Percentiles rank a stretch among this genome's conserved stretches.
phyloP scores from a whole-genome alignment of 495 filamentous ascomycete genomes.

The Penicillium robsamsonii region DNA sequence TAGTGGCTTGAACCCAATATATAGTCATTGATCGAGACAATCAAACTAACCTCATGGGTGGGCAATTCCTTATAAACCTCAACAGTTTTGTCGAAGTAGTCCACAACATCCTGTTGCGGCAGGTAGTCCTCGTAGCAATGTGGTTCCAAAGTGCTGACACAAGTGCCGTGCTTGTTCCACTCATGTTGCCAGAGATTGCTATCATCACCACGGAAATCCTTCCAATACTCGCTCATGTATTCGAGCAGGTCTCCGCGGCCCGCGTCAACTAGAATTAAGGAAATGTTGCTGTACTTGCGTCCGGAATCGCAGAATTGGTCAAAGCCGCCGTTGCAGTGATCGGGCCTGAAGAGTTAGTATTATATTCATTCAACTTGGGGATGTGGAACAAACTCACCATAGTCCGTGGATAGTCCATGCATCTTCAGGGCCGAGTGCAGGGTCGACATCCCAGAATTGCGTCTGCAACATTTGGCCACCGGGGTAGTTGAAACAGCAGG shows the following conservation, averaged over 20 bases:
- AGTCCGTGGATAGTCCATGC: conserved; percentile 90
- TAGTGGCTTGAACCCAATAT: conserved; percentile 1
- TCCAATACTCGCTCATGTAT: conserved; percentile 82
- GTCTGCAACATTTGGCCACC: conserved; percentile 78
- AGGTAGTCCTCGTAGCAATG: conserved; percentile 69
- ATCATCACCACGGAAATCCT: conserved; percentile 62
- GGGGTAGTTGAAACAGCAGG: conserved; percentile 81
- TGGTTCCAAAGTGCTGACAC: conserved; percentile 61
- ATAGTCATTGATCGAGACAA: not conserved
- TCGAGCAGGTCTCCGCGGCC: conserved; percentile 60
- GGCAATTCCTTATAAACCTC: conserved; percentile 48
- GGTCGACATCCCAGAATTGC: conserved; percentile 82
- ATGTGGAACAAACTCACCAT: conserved; percentile 47
- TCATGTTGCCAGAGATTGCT: conserved; percentile 79
- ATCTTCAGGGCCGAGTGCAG: conserved; percentile 67
- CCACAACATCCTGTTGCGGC: conserved; percentile 58
- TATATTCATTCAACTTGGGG: not conserved
- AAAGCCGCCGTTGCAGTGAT: conserved; percentile 80
- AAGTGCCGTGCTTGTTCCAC: conserved; percentile 79
- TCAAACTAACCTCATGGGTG: conserved; percentile 39
- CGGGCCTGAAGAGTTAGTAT: conserved; percentile 54
- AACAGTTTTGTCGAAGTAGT: conserved; percentile 59
- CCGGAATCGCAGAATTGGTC: conserved; percentile 67
- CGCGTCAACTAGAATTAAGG: conserved; percentile 58
- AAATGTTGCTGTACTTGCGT: conserved; percentile 70